Evolutionary conservation across 495 filamentous ascomycete genomes (phyloP).

Genomic region (Apodospora peruviana): DNA sequence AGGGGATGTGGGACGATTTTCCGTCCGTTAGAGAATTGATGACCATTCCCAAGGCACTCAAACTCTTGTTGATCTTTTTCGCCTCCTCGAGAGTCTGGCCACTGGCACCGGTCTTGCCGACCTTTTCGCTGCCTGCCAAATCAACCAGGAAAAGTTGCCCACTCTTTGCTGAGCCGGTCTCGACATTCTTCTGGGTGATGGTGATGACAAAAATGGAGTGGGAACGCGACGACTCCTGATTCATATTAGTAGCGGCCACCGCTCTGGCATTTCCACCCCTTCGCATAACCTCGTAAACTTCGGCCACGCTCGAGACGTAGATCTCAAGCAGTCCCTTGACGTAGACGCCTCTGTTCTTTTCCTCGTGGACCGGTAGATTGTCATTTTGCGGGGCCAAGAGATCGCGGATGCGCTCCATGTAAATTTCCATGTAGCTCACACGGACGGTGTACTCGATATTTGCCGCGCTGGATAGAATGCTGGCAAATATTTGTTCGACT

Average conservation of each 20-base stretch:
- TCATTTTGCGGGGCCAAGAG: slow-evolving; percentile 86
- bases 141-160: slow-evolving; percentile 96
- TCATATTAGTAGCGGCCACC: slow-evolving; percentile 99
- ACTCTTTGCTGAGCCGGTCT: slow-evolving; percentile 93
- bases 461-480: slow-evolving; percentile 80
- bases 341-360: slow-evolving; percentile 93
- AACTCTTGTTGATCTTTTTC: slow-evolving; percentile 99
- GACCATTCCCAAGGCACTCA: slow-evolving; percentile 97
- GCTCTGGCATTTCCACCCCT: slow-evolving; percentile 82
- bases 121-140: slow-evolving; percentile 96
- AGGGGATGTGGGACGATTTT: slow-evolving; percentile 95
- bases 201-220: slow-evolving; percentile 98
- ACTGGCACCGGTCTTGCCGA: slow-evolving; percentile 96
- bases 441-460: slow-evolving; percentile 97
- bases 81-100: slow-evolving; percentile 97
- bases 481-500: slow-evolving; percentile 95
- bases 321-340: slow-evolving; percentile 94
- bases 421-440: slow-evolving; percentile 99
- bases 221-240: slow-evolving; percentile 95
- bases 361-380: slow-evolving; percentile 93
- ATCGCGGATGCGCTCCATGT: slow-evolving; percentile 98
- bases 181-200: slow-evolving; percentile 95
- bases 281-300: slow-evolving; percentile 97
- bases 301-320: slow-evolving; percentile 90
- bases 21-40: slow-evolving; percentile 97